Base-by-base conservation (phyloP, 176 grass and related monocot species). In the Carex pumila region DNA sequence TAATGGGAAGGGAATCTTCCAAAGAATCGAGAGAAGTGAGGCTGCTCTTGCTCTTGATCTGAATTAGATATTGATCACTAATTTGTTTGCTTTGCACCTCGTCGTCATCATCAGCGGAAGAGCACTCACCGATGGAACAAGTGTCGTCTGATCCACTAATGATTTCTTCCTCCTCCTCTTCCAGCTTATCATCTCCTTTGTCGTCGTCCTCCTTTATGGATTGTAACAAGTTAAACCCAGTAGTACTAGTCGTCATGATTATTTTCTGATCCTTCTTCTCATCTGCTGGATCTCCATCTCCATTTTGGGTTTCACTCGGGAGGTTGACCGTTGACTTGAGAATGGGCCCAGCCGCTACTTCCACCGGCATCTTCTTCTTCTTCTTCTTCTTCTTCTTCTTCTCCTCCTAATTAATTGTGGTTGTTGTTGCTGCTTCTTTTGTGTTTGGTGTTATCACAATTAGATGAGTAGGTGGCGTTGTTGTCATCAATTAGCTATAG, bases 71-170 rank as follows among this genome's bases (percentile, higher is more conserved):
- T 6, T 39, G 37, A 19, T 75, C 71, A 11, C 4, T 53, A 25
- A 25, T 25, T 50, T 29, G 47, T 31, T 82, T 82, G 61, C 80
- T 82, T 12, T 67, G 12, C 6, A 67, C 41, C 61, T 67, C 61
- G 2, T 82, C 61, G 3, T 53, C 79, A 1, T 82, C 80, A 0
- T 12, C 58, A 19, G 6, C 37, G 0, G 79, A 82, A 43, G 36
- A 47, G 43, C 79, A 82, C 8, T 39, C 60, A 3, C 80, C 80
- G 39, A 82, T 82, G 41, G 80, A 82, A 30, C 61, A 82, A 53
- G 61, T 67, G 1, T 82, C 61, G 0, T 82, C 61, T 3, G 80
- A 39, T 39, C 37, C 37, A 39, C 37, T 39, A 4, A 39, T 39
- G 37, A 39, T 39, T 39, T 6, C 4, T 5, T 39, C 37, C 37